phyloP scores from a whole-genome alignment of 2,329 filamentous ascomycete genomes.

The Fusarium neocosmosporiellum region DNA sequence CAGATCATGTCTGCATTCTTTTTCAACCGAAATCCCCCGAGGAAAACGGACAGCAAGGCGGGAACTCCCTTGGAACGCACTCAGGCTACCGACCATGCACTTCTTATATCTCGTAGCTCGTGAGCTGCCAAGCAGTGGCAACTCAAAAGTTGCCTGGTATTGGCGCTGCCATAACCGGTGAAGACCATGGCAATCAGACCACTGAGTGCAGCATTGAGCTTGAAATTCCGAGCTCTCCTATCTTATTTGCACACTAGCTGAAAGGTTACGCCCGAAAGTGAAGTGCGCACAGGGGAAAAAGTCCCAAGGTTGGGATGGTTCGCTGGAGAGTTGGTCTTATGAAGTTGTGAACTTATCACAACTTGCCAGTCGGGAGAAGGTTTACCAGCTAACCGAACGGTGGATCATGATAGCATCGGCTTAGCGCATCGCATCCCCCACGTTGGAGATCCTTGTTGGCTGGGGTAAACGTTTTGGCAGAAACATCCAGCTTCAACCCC shows the following conservation, averaged over 20 bases:
- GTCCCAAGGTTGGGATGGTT: background rate
- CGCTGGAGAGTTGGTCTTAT: background rate
- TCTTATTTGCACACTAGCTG: background rate
- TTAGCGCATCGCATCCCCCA: constrained; percentile 5
- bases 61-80: background rate
- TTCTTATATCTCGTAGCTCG: background rate
- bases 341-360: background rate
- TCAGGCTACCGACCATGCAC: background rate
- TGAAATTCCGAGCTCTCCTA: background rate
- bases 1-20: background rate
- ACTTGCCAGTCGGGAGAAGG: background rate
- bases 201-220: background rate
- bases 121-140: background rate
- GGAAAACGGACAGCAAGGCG: background rate
- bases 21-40: background rate
- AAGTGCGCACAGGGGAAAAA: background rate
- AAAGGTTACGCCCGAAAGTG: background rate
- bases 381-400: constrained; percentile 2
- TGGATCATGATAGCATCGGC: background rate
- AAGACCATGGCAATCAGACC: background rate
- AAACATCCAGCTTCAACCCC: background rate
- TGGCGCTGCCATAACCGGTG: background rate
- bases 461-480: constrained; percentile 31
- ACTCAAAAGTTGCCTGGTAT: background rate
- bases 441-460: background rate